Base-by-base conservation (phyloP, 169 alveolate species). In the Eimeria maxima region DNA sequence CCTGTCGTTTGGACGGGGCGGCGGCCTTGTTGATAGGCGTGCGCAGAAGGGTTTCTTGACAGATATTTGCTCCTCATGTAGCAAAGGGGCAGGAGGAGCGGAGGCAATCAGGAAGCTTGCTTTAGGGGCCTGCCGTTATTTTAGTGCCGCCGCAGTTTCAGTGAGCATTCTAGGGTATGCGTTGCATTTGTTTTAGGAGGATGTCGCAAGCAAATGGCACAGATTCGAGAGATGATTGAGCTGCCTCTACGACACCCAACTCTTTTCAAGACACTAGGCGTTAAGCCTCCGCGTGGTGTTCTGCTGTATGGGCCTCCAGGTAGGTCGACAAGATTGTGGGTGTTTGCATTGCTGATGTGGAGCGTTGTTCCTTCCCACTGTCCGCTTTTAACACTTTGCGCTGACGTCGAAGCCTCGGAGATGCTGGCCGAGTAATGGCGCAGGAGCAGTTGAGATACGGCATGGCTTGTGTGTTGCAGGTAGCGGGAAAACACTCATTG, bases 261-360 rank as follows among this genome's bases (percentile, higher is more conserved):
- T 42, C 97, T 99, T 53, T 99, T 99, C 98, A 99, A 99, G 97
- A 99, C 99, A 10, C 98, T 99, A 53, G 99, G 99, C 47, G 99
- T 99, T 76, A 99, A 99, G 97, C 99, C 99, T 5, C 99, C 99
- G 1, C 98, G 99, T 95, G 99, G 99, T 14, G 99, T 99, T 42
- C 98, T 99, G 71, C 98, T 99, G 67, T 99, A 99, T 98, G 99
- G 99, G 33, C 99, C 99, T 16, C 99, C 99, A 65, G 99, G 99
- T 91, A 69, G 27, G 80, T 16, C 5, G 80, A 29, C 50, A 69
- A 11, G 24, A 69, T 50, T 7, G 80, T 22, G 22, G 18, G 50
- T 69, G 50, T 33, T 13, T n/a, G n/a, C 50, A 33, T n/a, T 33
- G 80, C 80, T 3, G 50, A 22, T 11, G 18, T 69, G 29, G 16